Evolutionary conservation across 202 grass and related monocot species (phyloP), one percentile per base, ranked within the genome.

Genomic region (Eragrostis tef): DNA sequence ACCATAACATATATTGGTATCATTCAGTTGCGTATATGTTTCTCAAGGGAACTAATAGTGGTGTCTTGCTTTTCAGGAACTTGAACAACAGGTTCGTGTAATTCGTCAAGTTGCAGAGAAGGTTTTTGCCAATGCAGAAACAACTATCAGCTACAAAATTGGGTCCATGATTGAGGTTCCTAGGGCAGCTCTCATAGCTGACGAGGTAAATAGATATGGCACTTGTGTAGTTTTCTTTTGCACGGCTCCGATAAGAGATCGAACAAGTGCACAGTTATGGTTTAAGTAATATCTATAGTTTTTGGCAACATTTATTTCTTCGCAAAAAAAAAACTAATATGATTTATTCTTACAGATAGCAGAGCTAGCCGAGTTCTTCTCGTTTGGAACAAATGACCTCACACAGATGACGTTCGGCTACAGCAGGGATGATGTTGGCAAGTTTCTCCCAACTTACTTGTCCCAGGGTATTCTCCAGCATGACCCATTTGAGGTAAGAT

Each of bases 381-480:
- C 92, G 11, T 88, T 91, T 63, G 89, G 89, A n/a, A 85, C 86
- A 57, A 98, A 98, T 59, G 92, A 98, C 86, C 88, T 98, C 43
- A 98, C 94, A 27, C 94, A 98, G 78, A 98, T 98, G 94, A 93
- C 94, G 21, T 98, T 94, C 41, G 94, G 94, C 71, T 98, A 98
- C 79, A 98, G 94, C 66, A 89, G 94, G 86, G 94, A 98, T 86
- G 94, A 98, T 67, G 87, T 87, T 34, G 86, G 90, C 11, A 98
- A 94, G 79, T 98, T 98, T 79, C 82, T 98, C 24, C 92, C 94
- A 27, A 83, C 80, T 47, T 98, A 98, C 70, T 47, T 98, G 19
- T 59, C 92, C 64, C 81, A 93, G 83, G 92, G 94, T 85, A 94
- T 98, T 77, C 92, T 98, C 72, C 92, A 98, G 78, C 89, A 91